Percentiles rank a stretch among this genome's conserved stretches.
phyloP scores from a whole-genome alignment of 768 basidiomycete species.

The Tricholoma sp. region DNA sequence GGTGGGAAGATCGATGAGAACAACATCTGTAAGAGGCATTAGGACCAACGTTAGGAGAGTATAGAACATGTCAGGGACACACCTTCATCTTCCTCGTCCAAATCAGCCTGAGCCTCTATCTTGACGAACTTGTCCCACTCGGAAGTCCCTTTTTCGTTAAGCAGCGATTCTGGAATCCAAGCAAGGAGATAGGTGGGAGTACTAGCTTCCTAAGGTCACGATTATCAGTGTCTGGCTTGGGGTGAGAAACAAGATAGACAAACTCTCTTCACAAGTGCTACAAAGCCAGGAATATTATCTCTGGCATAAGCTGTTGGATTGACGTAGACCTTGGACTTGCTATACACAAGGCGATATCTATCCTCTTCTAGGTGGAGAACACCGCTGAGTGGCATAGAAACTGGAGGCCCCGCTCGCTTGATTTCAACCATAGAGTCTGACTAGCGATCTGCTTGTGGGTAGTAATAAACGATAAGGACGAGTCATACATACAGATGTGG shows the following conservation, averaged over 20 bases:
- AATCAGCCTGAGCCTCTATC: constrained; percentile 62
- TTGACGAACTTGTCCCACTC: constrained; percentile 91
- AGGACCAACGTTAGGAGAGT: neutral
- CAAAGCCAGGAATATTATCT: constrained; percentile 94
- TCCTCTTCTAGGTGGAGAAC: constrained; percentile 40
- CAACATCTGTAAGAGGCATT: constrained; percentile 50
- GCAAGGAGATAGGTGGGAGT: constrained; percentile 79
- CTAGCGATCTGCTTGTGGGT: constrained; percentile 19
- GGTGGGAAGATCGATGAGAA: constrained; percentile 79
- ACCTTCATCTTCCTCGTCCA: constrained; percentile 74
- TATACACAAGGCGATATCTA: constrained; percentile 74
- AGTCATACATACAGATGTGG: constrained; percentile 37
- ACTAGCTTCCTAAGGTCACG: constrained; percentile 51
- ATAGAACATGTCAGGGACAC: constrained; percentile 16
- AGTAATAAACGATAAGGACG: neutral
- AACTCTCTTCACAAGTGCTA: constrained; percentile 86
- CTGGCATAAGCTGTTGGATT: constrained; percentile 88
- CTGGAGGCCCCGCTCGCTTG: constrained; percentile 35
- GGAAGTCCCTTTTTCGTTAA: constrained; percentile 73
- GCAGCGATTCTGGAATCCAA: constrained; percentile 87
- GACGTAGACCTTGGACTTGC: constrained; percentile 93
- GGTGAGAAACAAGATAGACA: constrained; percentile 21
- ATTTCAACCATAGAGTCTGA: constrained; percentile 76
- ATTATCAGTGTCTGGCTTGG: constrained; percentile 5
- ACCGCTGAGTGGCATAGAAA: constrained; percentile 12